phyloP scores from a whole-genome alignment of 352 stramenopile species.

The Peronospora farinosa region DNA sequence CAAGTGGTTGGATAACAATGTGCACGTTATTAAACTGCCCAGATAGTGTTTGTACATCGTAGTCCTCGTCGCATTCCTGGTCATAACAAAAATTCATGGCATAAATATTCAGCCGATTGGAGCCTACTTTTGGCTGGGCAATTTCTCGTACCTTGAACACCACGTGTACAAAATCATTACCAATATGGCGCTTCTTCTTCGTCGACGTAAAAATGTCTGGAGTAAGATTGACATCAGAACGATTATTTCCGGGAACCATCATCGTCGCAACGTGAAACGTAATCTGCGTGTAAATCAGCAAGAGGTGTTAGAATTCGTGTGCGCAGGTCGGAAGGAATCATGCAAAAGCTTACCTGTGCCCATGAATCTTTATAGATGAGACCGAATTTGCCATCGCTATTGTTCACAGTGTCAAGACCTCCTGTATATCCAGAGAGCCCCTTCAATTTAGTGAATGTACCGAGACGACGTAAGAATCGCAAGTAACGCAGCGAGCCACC shows the following conservation, averaged over 20 bases:
- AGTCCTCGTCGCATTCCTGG: slow-evolving; percentile 71
- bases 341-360: slow-evolving; percentile 38
- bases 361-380: slow-evolving; percentile 66
- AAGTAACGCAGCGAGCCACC: slow-evolving; percentile 74
- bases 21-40: slow-evolving; percentile 86
- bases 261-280: slow-evolving; percentile 85
- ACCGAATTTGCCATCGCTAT: slow-evolving; percentile 71
- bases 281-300: slow-evolving; percentile 37
- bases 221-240: not conserved
- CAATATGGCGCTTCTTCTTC: slow-evolving; percentile 86
- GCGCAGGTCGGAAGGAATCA: not conserved
- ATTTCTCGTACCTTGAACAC: slow-evolving; percentile 59
- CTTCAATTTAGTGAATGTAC: slow-evolving; percentile 60
- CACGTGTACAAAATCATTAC: slow-evolving; percentile 86
- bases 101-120: not conserved
- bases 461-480: slow-evolving; percentile 62
- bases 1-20: slow-evolving; percentile 80
- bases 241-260: slow-evolving; percentile 41
- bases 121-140: not conserved
- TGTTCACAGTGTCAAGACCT: slow-evolving; percentile 60
- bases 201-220: slow-evolving; percentile 29
- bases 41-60: slow-evolving; percentile 66
- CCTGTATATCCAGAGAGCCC: slow-evolving; percentile 62
- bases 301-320: not conserved
- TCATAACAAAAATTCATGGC: not conserved